Evolutionary conservation across 192 early-diverging fungal genomes (phyloP), one percentile per base, ranked within the genome.

Genomic region (Allomyces javanicus): DNA sequence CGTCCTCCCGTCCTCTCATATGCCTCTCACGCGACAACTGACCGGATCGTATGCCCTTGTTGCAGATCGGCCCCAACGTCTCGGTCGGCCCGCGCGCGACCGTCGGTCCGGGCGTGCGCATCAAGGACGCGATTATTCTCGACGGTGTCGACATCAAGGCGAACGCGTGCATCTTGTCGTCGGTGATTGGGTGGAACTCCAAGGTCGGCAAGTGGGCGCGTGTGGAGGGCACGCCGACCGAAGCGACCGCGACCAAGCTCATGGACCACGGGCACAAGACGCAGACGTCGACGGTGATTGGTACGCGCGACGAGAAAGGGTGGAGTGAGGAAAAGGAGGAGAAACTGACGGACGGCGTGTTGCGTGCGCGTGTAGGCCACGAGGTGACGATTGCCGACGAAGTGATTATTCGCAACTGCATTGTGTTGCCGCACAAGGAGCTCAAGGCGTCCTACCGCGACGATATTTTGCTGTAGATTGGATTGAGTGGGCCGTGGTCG

Each of bases 351-450:
- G 55, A 43, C 66, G 14, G 25, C 24, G n/a, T 40, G n/a, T 67
- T 22, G 22, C 61, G 24, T 63, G 19, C 44, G 6, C 44, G 6
- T 43, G 67, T 69, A 77, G 76, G 86, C 63, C 90, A 92, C 71
- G 91, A 90, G 70, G 93, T 96, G 24, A 81, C 83, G 10, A 89
- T 99, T 63, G 88, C 86, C 70, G 92, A 96, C 73, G 96, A 99
- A 78, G 82, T 84, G 65, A 86, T 92, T 40, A 89, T 99, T 69
- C 83, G 96, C 70, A 95, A 96, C 80, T 96, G 93, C 68, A 92
- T 96, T 66, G 94, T 99, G 27, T 72, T 99, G 69, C 96, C 96
- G 25, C 88, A 96, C 80, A 99, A 99, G 85, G 96, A 94, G 66
- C 79, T 98, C 66, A 89, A 89, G 74, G 67, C 74, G 55, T 87